phyloP scores from a whole-genome alignment of 73 alveolate genomes.

The Stentor roeselii region DNA sequence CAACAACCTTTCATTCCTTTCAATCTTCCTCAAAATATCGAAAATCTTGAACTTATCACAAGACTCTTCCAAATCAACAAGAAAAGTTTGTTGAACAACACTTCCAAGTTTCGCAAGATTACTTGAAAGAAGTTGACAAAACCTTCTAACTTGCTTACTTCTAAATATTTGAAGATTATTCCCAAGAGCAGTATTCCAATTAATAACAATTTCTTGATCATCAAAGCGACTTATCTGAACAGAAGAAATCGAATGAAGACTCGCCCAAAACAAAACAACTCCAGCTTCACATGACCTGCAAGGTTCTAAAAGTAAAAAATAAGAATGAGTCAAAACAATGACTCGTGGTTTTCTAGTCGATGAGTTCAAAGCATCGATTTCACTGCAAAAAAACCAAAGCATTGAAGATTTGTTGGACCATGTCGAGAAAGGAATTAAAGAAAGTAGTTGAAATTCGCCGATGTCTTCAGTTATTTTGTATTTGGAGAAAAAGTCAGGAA shows the following conservation, averaged over 20 bases:
- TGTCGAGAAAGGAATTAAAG: not conserved
- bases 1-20: not conserved
- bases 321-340: not conserved
- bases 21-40: not conserved
- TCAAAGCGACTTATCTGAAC: not conserved
- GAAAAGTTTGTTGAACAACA: not conserved
- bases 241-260: not conserved
- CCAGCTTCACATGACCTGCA: not conserved
- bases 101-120: not conserved
- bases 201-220: not conserved
- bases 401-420: not conserved
- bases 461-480: not conserved
- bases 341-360: not conserved
- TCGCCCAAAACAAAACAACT: not conserved
- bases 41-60: not conserved
- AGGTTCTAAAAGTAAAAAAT: not conserved
- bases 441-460: not conserved
- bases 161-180: not conserved
- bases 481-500: not conserved
- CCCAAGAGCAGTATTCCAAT: not conserved
- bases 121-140: too few relatives aligned
- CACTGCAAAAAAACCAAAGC: constrained; percentile 3
- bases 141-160: not conserved
- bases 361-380: not conserved
- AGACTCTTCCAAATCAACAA: not conserved